Base-by-base conservation (phyloP, 768 basidiomycete genomes). In the Scleroderma citrinum region DNA sequence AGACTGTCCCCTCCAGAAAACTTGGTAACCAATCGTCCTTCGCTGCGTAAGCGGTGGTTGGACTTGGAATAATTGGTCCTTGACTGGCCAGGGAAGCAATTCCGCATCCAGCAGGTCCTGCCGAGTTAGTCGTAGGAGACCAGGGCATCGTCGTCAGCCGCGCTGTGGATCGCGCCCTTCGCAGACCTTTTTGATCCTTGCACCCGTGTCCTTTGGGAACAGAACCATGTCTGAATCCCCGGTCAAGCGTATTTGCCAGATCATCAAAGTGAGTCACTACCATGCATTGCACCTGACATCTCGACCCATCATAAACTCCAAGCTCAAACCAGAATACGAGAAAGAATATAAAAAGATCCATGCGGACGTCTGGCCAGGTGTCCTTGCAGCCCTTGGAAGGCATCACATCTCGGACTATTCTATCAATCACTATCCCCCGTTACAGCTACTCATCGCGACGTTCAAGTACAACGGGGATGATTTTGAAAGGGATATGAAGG, bases 101-200 rank as follows among this genome's bases (percentile, higher is more conserved):
- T 89, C 82, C 80, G 87, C 87, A 90, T 82, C 78, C 81, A 76
- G 78, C 84, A 77, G 85, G 80, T 73, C 76, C 76, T 66, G 80
- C 87, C 87, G 82, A 89, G 84, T 88, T 88, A 86, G 86, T 90
- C 87, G 82, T 85, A 74, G 84, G 86, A 88, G 86, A 87, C 67
- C 79, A 85, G 86, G 85, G 70, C 81, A 77, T 61, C n/a, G 81
- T 81, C 83, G 77, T 84, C 87, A 84, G 87, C 69, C 87, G 87
- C 82, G 85, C 82, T 71, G 75, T 78, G 79, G 76, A 70, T 76
- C 87, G 83, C 69, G 86, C 80, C 75, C 64, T 63, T 77, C 76
- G 73, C 76, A 89, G 78, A 88, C 87, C 86, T 87, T 86, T 67
- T 56, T 44, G 7, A 6, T 41, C n/a, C n/a, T n/a, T n/a, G n/a